Evolutionary conservation across 2,329 filamentous ascomycete genomes (phyloP), one percentile per base, ranked within the genome.

Genomic region (Diaporthe ampelina): DNA sequence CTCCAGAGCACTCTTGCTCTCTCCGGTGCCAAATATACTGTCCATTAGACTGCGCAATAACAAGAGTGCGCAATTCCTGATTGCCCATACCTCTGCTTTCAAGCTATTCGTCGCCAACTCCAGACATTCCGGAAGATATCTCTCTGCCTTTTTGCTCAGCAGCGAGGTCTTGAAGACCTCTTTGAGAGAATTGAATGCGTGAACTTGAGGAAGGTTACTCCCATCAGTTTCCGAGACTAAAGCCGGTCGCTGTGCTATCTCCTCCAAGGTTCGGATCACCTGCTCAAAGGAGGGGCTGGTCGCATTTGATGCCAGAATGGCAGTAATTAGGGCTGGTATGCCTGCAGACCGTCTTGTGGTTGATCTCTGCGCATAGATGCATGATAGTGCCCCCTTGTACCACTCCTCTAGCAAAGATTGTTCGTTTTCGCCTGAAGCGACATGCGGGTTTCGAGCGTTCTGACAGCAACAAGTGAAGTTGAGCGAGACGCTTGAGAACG

Each of bases 311-410:
- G 91, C 89, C 5, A 98, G 85, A 48, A 98, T 91, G 0, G 94
- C 95, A 1, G 93, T 93, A 69, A 98, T 91, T 76, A 98, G 88
- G 11, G 94, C 93, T 0, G 97, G 97, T 58, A 99, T 93, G 24
- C 97, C 97, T 13, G 97, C 97, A 1, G 97, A 99, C 76, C 97
- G 89, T 72, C 97, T 89, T 3, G 97, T 99, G 7, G 95, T 95
- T 0, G 94, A 94, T 3, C 91, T 91, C 80, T 97, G 94, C 35
- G 90, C 90, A 75, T 91, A 88, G 67, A 98, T 96, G 73, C 92
- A 94, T 24, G 86, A 83, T 35, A 95, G 84, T 0, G 94, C 91
- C 68, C 90, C 89, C 88, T 90, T 84, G 80, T 97, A 97, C 94
- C 94, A 98, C 9, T 81, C 79, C 13, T 88, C 82, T 3, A 95